Percentiles rank a stretch among this genome's conserved stretches.
phyloP scores from a whole-genome alignment of 257 asterid genomes.

The Cordia subcordata region DNA sequence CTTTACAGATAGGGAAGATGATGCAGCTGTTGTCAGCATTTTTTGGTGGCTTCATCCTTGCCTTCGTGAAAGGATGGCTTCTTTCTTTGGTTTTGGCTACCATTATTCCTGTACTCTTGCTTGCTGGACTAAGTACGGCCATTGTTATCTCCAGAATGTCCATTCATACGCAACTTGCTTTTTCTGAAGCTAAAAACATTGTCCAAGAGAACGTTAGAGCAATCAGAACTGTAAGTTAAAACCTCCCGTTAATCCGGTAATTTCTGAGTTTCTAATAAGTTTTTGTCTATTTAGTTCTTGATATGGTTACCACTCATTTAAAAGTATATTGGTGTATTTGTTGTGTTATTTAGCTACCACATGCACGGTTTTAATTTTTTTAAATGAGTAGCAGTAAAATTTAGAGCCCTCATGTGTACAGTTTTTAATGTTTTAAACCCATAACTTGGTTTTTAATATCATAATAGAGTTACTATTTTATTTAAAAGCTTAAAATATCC shows the following conservation, averaged over 20 bases:
- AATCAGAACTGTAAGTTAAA: constrained; percentile 52
- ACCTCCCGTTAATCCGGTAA: not conserved
- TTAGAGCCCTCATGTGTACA: too few relatives aligned
- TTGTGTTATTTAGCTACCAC: too few relatives aligned
- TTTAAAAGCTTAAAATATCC: too few relatives aligned
- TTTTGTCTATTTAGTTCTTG: not conserved
- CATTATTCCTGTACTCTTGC: constrained; percentile 32
- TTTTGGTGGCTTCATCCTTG: constrained; percentile 25
- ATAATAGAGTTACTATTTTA: too few relatives aligned
- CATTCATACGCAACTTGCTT: constrained; percentile 39
- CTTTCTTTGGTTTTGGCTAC: constrained; percentile 23
- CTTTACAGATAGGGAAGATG: constrained; percentile 25
- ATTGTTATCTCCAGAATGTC: constrained; percentile 26
- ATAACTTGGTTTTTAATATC: too few relatives aligned
- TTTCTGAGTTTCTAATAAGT: not conserved
- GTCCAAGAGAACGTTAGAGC: constrained; percentile 57
- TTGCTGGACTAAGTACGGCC: constrained; percentile 38
- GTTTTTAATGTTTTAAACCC: too few relatives aligned
- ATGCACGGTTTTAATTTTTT: too few relatives aligned
- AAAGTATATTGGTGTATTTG: too few relatives aligned
- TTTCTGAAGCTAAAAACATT: constrained; percentile 53
- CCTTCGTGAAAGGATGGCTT: constrained; percentile 33
- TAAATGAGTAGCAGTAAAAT: too few relatives aligned
- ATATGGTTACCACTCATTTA: not conserved
- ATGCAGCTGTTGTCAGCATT: constrained; percentile 25